A percentile compares a stretch with the other conserved stretches of the same genome.
Evolutionary conservation across 2,329 filamentous ascomycete genomes (phyloP).

Genomic region (Chrysosporium keratinophilum): DNA sequence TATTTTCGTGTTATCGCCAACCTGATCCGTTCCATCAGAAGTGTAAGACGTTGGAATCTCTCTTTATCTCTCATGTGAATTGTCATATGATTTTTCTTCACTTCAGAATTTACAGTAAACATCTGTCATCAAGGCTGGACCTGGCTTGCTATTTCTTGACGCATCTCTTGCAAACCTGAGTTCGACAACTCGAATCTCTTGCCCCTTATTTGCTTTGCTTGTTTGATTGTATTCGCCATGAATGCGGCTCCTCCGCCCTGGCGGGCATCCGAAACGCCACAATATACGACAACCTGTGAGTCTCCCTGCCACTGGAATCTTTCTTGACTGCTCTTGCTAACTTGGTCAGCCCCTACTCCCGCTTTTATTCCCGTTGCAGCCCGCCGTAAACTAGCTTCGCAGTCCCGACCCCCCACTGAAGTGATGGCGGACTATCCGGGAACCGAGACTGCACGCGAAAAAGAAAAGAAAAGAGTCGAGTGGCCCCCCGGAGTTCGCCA

Average conservation of each 20-base stretch:
- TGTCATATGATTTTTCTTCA: not conserved
- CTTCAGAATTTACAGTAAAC: not conserved
- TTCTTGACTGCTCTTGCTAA: not conserved
- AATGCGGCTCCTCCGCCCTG: slow-evolving; percentile 33
- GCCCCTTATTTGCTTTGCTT: not conserved
- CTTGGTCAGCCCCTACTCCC: slow-evolving; percentile 32
- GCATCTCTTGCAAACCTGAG: not conserved
- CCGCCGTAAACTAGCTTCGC: slow-evolving; percentile 49
- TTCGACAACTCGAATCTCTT: not conserved
- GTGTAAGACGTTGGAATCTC: not conserved
- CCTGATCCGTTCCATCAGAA: not conserved
- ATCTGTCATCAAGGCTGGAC: not conserved
- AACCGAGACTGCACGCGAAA: slow-evolving; percentile 19
- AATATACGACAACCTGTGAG: slow-evolving; percentile 29
- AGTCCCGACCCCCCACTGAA: slow-evolving; percentile 18
- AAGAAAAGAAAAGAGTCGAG: slow-evolving; percentile 36
- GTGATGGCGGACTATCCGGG: slow-evolving; percentile 18
- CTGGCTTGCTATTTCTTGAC: not conserved
- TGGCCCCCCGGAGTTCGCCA: slow-evolving; percentile 74
- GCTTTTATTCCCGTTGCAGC: slow-evolving; percentile 54
- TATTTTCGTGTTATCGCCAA: not conserved
- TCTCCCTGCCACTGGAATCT: not conserved
- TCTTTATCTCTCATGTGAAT: not conserved
- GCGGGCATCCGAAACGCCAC: slow-evolving; percentile 25
- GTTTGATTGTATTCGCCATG: slow-evolving; percentile 22